Evolutionary conservation across 1,139 yeast species (phyloP), one percentile per base, ranked within the genome.

Genomic region (Nematodospora anomalae): DNA sequence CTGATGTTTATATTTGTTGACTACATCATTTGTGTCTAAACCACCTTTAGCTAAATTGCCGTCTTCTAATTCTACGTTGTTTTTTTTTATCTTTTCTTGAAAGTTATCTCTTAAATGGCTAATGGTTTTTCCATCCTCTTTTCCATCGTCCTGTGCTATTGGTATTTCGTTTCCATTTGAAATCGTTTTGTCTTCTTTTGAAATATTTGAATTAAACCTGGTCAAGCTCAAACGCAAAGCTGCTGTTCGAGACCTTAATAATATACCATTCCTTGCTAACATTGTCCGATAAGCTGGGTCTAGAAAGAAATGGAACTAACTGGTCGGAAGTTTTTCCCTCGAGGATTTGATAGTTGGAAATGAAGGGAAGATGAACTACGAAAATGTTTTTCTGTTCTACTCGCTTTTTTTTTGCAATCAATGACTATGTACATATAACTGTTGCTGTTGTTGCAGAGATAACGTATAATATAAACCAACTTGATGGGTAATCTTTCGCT

Each of bases 1-100:
- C 42, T 69, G 64, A 9, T 51, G 55, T 30, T 53, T 52, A 49
- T 71, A 71, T 32, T 47, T 52, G 9, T 43, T 38, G 14, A 50
- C 24, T 3, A 51, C 38, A 4, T 52, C 55, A 6, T 36, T 32
- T 16, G 34, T 35, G 12, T 31, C 32, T 9, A 23, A 18, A 16
- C 32, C 26, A 16, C 33, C 35, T 5, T 31, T 18, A 4, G 29
- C 8, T 15, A 16, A 12, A 16, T 32, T 16, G 4, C 28, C 25
- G 16, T 16, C 26, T 6, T 22, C 27, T 12, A 26, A 12, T 23
- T 31, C 20, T 11, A 25, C n/a, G 26, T 22, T 30, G 27, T 27
- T 29, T 34, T 25, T 28, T 16, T 31, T 14, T 6, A 32, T 32
- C 22, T 32, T 27, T 9, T 26, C 27, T 4, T 22, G 21, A 10